Evolutionary conservation across 495 filamentous ascomycete species (phyloP).

Genomic region (Aspergillus diversus): DNA sequence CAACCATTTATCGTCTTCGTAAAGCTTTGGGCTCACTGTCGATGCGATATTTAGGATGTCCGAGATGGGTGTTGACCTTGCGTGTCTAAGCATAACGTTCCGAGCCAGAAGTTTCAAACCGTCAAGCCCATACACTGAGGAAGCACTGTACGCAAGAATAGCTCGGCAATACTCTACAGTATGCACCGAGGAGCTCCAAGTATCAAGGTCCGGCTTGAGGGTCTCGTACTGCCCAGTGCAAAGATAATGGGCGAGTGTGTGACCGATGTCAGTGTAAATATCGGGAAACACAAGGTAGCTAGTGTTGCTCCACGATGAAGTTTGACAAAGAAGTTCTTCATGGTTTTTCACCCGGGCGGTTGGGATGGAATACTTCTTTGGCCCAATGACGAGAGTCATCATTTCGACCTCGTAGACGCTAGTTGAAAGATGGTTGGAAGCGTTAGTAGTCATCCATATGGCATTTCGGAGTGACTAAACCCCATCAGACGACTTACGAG

Average conservation of each 20-base stretch:
- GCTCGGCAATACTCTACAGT: not conserved
- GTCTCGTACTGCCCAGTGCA: not conserved
- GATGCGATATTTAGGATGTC: not conserved
- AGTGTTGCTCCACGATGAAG: not conserved
- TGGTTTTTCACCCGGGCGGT: not conserved
- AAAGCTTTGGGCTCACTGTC: not conserved
- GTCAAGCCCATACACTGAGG: not conserved
- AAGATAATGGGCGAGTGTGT: not conserved
- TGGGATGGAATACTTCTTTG: not conserved
- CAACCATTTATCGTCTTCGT: not conserved
- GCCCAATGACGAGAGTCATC: not conserved
- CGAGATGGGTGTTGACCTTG: not conserved
- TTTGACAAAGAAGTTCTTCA: not conserved
- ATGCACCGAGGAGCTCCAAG: not conserved
- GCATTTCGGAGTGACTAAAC: too few species aligned
- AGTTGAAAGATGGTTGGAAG: not conserved
- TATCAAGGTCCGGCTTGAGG: not conserved
- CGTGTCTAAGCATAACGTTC: not conserved
- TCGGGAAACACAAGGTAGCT: not conserved
- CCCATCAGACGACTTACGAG: too few species aligned
- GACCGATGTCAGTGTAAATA: not conserved
- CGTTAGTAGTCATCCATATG: not conserved
- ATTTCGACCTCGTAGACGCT: not conserved
- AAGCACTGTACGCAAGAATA: not conserved
- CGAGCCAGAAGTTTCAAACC: not conserved